phyloP scores from a whole-genome alignment of 2,329 filamentous ascomycete genomes.

The Sporothrix brunneoviolacea region DNA sequence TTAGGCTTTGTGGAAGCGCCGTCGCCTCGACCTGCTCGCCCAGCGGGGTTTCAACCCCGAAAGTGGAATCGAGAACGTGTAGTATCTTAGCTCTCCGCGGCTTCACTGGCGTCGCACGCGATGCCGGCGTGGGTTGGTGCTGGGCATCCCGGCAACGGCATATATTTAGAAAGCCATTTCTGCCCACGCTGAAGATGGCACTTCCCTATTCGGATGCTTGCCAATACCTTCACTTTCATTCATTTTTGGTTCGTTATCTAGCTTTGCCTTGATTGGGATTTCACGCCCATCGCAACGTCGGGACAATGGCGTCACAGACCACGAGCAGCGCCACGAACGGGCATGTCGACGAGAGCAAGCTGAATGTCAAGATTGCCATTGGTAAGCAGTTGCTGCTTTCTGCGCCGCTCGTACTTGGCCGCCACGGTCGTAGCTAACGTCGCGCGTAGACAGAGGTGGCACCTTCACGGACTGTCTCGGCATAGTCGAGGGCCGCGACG shows the following conservation, averaged over 20 bases:
- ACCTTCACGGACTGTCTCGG: background rate
- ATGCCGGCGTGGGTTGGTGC: too few relatives aligned
- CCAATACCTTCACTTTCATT: too few relatives aligned
- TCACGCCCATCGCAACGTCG: too few relatives aligned
- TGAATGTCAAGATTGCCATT: slow-evolving; percentile 5
- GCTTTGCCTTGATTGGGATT: too few relatives aligned
- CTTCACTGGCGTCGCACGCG: too few relatives aligned
- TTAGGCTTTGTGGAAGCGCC: too few relatives aligned
- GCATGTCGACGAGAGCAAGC: slow-evolving; percentile 1
- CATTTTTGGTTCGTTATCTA: too few relatives aligned
- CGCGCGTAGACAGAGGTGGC: background rate
- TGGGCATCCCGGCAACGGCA: too few relatives aligned
- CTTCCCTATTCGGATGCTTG: too few relatives aligned
- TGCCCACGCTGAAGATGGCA: too few relatives aligned
- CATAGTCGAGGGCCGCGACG: slow-evolving; percentile 40
- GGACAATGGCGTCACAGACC: slow-evolving; percentile 1
- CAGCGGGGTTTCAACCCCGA: background rate
- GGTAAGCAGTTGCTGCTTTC: background rate
- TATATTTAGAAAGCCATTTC: too few relatives aligned
- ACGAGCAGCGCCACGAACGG: background rate
- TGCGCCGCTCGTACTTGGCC: background rate
- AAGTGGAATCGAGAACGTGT: background rate
- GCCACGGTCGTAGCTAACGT: too few relatives aligned
- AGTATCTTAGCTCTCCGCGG: background rate
- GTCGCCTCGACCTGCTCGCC: slow-evolving; percentile 5